phyloP scores from a whole-genome alignment of 768 basidiomycete genomes.

The Tephrocybe sp. region DNA sequence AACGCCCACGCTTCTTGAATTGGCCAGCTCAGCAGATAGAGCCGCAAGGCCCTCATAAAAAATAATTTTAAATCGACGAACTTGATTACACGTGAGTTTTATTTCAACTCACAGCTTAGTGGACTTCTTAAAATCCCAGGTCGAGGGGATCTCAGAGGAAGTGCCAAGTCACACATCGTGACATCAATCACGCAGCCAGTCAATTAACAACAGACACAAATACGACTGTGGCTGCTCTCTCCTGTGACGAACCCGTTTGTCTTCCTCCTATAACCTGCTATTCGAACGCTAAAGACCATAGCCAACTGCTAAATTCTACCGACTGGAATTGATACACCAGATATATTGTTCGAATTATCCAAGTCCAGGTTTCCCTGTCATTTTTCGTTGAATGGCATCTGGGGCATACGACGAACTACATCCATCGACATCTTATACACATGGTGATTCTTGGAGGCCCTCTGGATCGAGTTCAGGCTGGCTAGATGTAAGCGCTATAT shows the following conservation, averaged over 20 bases:
- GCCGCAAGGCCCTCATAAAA: no score
- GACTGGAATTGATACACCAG: neutral
- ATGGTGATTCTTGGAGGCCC: conserved; percentile 31
- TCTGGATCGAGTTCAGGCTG: conserved; percentile 24
- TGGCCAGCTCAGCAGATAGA: neutral
- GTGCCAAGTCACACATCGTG: no score
- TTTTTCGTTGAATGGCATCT: conserved; percentile 32
- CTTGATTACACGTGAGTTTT: no score
- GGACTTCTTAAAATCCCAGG: no score
- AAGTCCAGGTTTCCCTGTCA: conserved; percentile 6
- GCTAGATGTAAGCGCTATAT: conserved; percentile 37
- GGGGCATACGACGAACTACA: conserved; percentile 36
- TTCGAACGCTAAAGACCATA: no score
- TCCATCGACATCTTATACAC: conserved; percentile 27
- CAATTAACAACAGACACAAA: conserved; percentile 23
- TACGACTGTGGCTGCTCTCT: conserved; percentile 27
- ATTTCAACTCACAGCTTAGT: no score
- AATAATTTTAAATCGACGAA: no score
- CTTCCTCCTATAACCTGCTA: neutral
- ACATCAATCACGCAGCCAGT: no score
- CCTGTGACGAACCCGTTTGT: neutral
- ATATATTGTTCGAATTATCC: neutral
- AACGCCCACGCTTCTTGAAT: neutral
- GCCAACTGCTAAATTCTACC: no score
- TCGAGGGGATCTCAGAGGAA: no score